These are phyloP conservation scores for Aspergillus conjunctus DNA, from an alignment of 495 filamentous ascomycete genomes.

Conservation along the genomic window DNA sequence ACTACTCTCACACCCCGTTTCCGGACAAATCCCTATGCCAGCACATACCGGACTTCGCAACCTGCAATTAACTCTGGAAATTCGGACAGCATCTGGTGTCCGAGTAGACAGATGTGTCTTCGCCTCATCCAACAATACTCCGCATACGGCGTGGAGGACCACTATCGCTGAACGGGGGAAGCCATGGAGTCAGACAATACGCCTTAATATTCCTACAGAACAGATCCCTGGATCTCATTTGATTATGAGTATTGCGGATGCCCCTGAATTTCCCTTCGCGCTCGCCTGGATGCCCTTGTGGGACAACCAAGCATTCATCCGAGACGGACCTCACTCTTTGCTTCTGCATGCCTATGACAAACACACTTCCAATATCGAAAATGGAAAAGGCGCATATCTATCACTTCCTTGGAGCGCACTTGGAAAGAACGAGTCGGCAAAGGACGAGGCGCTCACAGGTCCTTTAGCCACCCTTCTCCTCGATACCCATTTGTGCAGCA, in stretches of 20 bases:
- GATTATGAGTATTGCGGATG: slow-evolving; percentile 84
- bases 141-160: slow-evolving; percentile 83
- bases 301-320: slow-evolving; percentile 87
- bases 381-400: slow-evolving; percentile 79
- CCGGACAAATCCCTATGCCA: slow-evolving; percentile 71
- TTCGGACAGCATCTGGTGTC: slow-evolving; percentile 74
- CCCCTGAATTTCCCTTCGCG: slow-evolving; percentile 83
- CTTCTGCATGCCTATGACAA: slow-evolving; percentile 90
- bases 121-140: slow-evolving; percentile 74
- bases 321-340: slow-evolving; percentile 80
- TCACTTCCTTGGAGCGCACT: slow-evolving; percentile 74
- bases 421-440: slow-evolving; percentile 63
- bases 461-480: slow-evolving; percentile 74
- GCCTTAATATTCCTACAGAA: slow-evolving; percentile 74
- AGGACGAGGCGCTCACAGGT: slow-evolving; percentile 73
- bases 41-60: slow-evolving; percentile 64
- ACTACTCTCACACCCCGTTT: slow-evolving; percentile 75
- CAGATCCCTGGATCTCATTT: slow-evolving; percentile 85
- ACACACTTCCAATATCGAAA: slow-evolving; percentile 63
- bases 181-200: slow-evolving; percentile 84
- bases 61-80: slow-evolving; percentile 86
- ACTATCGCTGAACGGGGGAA: slow-evolving; percentile 75
- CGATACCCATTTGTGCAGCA: slow-evolving; percentile 92
- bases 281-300: slow-evolving; percentile 92
- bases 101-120: slow-evolving; percentile 86